Evolutionary conservation across 257 asterid genomes (phyloP).

Genomic region (Echites panduratus): DNA sequence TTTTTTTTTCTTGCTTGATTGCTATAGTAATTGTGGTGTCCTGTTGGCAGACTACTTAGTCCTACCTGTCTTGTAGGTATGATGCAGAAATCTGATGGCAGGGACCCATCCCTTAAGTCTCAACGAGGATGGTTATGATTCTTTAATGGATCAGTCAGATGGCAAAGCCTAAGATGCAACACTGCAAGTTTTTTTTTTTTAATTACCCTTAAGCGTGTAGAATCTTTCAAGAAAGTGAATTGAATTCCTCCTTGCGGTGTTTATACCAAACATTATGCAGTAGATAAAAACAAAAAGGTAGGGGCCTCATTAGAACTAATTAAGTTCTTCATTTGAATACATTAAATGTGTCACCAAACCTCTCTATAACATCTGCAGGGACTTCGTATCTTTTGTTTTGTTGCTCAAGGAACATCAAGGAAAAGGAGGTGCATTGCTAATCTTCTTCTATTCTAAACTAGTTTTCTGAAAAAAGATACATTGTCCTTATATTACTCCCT

Average conservation of each 20-base stretch:
- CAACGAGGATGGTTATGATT: not conserved
- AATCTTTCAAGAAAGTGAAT: slow-evolving; percentile 12
- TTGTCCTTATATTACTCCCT: too few species aligned
- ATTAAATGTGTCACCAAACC: not conserved
- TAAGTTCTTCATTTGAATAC: not conserved
- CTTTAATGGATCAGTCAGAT: not conserved
- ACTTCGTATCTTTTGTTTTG: slow-evolving; percentile 7
- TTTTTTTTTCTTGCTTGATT: not conserved
- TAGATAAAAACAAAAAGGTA: slow-evolving; percentile 4
- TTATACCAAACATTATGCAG: slow-evolving; percentile 15
- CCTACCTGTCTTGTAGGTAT: slow-evolving; percentile 44
- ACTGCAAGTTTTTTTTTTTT: not conserved
- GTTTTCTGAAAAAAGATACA: not conserved
- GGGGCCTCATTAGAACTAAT: slow-evolving; percentile 2
- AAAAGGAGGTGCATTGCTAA: not conserved
- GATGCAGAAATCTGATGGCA: slow-evolving; percentile 35
- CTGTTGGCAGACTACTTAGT: not conserved
- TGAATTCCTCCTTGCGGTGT: not conserved
- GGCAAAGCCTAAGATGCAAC: slow-evolving; percentile 7
- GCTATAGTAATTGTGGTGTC: not conserved
- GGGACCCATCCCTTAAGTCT: slow-evolving; percentile 24
- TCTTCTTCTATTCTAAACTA: not conserved
- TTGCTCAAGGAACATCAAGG: slow-evolving; percentile 2
- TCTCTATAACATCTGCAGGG: too few species aligned
- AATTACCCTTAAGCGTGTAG: not conserved